Evolutionary conservation across 352 stramenopile species (phyloP).

Genomic region (Pythium grandisporangium): DNA sequence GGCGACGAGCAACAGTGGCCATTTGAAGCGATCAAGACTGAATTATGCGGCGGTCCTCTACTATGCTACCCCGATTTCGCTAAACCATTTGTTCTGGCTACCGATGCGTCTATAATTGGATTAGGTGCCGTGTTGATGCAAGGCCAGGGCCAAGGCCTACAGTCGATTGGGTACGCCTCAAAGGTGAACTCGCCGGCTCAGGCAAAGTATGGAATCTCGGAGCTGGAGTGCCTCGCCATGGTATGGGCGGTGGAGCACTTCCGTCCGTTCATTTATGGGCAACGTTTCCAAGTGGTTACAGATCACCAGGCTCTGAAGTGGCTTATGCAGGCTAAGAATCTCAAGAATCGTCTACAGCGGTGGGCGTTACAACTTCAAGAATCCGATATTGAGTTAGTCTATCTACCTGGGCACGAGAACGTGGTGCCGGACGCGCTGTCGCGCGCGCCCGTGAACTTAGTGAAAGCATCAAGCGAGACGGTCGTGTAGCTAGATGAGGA

Average conservation of each 20-base stretch:
- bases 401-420: constrained; percentile 4
- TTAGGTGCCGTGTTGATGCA: constrained; percentile 15
- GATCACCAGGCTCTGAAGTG: constrained; percentile 14
- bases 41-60: constrained; percentile 1
- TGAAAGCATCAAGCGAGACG: background rate
- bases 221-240: constrained; percentile 17
- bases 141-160: constrained; percentile 2
- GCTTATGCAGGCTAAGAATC: constrained; percentile 10
- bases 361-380: constrained; percentile 15
- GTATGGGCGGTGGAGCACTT: constrained; percentile 17
- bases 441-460: constrained; percentile 1
- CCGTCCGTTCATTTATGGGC: constrained; percentile 11
- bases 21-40: constrained; percentile 10
- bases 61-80: constrained; percentile 17
- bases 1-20: constrained; percentile 3
- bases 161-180: constrained; percentile 10
- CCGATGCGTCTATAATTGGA: constrained; percentile 11
- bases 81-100: constrained; percentile 13
- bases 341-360: constrained; percentile 1
- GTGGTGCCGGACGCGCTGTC: constrained; percentile 14
- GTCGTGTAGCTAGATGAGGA: constrained; percentile 6
- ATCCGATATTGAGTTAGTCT: constrained; percentile 11
- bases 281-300: constrained; percentile 9
- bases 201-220: constrained; percentile 12
- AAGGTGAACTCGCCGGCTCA: constrained; percentile 11